A percentile compares a stretch with the other conserved stretches of the same genome.
These are phyloP conservation scores for Pseudogymnoascus destructans DNA, from an alignment of 2,329 filamentous ascomycete species.

Conservation along the genomic window DNA sequence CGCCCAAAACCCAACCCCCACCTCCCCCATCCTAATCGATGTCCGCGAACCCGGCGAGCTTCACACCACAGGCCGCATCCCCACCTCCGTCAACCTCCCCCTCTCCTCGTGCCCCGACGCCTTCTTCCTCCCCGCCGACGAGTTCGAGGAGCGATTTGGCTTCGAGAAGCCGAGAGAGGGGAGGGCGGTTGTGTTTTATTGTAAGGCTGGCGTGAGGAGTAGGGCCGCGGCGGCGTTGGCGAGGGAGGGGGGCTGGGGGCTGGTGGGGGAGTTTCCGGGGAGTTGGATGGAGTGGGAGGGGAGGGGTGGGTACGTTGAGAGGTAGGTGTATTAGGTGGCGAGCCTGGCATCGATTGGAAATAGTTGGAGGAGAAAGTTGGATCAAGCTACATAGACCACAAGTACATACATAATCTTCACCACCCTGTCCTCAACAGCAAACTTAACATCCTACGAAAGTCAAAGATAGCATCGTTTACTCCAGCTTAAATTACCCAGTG, in stretches of 20 bases:
- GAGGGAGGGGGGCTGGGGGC: constrained; percentile 58
- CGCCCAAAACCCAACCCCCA: constrained; percentile 18
- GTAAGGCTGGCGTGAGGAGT: constrained; percentile 79
- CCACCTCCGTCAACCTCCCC: constrained; percentile 70
- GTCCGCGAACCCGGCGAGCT: constrained; percentile 62
- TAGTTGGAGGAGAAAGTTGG: background rate
- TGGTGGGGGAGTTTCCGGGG: constrained; percentile 58
- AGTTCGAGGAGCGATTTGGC: constrained; percentile 74
- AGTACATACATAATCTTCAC: background rate
- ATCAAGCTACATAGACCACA: background rate
- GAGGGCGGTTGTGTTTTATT: constrained; percentile 68
- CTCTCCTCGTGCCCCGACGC: constrained; percentile 65
- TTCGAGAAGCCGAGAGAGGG: constrained; percentile 53
- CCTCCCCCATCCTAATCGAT: constrained; percentile 32
- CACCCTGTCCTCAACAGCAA: background rate
- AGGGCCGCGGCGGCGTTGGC: constrained; percentile 66
- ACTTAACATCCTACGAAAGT: background rate
- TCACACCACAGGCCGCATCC: constrained; percentile 55
- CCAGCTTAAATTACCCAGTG: background rate
- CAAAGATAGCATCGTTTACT: background rate
- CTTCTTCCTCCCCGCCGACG: constrained; percentile 59
- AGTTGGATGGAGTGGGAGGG: constrained; percentile 74
- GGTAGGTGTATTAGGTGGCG: background rate
- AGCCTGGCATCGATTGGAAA: background rate
- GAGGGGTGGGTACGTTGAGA: constrained; percentile 51